Base-by-base conservation (phyloP, 2,329 filamentous ascomycete species). In the Mycosphaerella arachidis region DNA sequence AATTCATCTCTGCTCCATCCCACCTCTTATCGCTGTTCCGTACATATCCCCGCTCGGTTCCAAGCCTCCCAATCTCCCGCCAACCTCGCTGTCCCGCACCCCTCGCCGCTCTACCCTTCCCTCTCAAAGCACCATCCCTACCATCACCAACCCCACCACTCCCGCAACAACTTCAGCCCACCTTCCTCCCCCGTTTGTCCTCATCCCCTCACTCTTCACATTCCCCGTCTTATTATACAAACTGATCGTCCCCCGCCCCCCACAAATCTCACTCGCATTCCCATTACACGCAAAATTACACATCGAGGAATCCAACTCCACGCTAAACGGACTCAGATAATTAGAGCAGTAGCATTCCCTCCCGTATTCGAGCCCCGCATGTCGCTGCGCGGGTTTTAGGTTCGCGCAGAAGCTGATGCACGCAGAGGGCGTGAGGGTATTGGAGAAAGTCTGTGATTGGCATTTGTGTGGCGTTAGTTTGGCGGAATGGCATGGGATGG, bases 331-430 rank as follows among this genome's bases (percentile, higher is more conserved):
- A 8, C 78, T 78, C n/a, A 86, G 67, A 51, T 74, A 74, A 18
- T 79, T 74, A 24, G 81, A 77, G 71, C 85, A 87, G 79, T 82
- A 86, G 77, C 84, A 87, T 74, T 86, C 83, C 57, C 82, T 83
- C 35, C 64, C 66, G 71, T 80, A 85, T 73, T 86, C 82, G 45
- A 86, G 67, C 2, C 83, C 83, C 3, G 82, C 83, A 67, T 80
- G 84, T 56, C 73, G 72, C 37, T 29, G 10, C 6, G 18, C 50
- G 30, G 27, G 50, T 20, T 67, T 68, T 6, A 37, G 45, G 54
- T 62, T 67, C n/a, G 71, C 65, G 73, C 83, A 86, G 70, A 79
- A 84, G 8, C 71, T 71, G 27, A 84, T 75, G 67, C 84, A 86
- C 59, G 71, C 66, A 18, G 75, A 71, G 9, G 81, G 80, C 27